Evolutionary conservation across 2,329 filamentous ascomycete genomes (phyloP), one percentile per base, ranked within the genome.

Genomic region (Penicillium sp.): DNA sequence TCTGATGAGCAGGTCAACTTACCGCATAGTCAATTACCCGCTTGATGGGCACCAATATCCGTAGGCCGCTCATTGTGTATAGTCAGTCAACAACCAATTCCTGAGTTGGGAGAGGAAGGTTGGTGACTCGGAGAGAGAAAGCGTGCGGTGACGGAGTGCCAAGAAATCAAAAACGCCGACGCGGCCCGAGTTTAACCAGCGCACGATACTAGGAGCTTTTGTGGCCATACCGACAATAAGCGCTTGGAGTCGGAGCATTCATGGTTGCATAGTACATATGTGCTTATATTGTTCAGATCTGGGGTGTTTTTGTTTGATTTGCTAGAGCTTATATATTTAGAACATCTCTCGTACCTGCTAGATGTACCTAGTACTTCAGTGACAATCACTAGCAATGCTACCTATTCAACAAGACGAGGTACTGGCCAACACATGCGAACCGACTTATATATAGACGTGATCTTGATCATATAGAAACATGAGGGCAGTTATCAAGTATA

Each of bases 1-100:
- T 53, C 19, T 26, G 10, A 46, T 19, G 27, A 23, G 19, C 11
- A 16, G 13, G 34, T 38, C n/a, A 54, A 77, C 85, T 71, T 78
- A 91, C 88, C 66, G 89, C 88, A 83, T 90, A 91, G 82, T 92
- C 89, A 79, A 92, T 91, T 47, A 92, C 89, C 84, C 89, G 80
- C 79, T 92, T 92, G 44, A 92, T 79, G 74, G 89, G 89, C 3
- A 92, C 88, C 59, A 92, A 81, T 74, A 92, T 91, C 72, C 88
- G 81, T 66, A 91, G 76, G 51, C 72, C 71, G 51, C 71, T 76
- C 77, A 79, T 79, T 63, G 40, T 75, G 67, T 49, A 50, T 38
- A 23, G 41, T 29, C 30, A 51, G 51, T 45, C 43, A 39, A 40
- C 16, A 18, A 38, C 43, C 51, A 60, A 61, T 56, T 51, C 55